Percentiles rank a stretch among this genome's conserved stretches.
phyloP scores from a whole-genome alignment of 257 asterid genomes.

The Jasminum sambac region DNA sequence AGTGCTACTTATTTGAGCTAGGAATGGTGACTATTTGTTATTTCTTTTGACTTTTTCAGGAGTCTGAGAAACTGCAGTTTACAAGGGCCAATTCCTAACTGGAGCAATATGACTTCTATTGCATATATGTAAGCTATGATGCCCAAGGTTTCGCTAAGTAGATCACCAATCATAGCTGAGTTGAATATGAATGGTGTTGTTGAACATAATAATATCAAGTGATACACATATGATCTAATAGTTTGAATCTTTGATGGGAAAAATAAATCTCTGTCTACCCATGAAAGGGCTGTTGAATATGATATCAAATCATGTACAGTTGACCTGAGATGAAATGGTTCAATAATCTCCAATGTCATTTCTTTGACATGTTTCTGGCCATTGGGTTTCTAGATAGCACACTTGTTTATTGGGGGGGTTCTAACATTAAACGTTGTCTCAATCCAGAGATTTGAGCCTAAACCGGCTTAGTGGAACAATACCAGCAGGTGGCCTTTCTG shows the following conservation, averaged over 20 bases:
- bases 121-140: constrained; percentile 69
- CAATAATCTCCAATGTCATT: constrained; percentile 12
- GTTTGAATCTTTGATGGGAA: no score
- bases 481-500: constrained; percentile 60
- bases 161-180: constrained; percentile 3
- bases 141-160: not conserved
- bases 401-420: constrained; percentile 11
- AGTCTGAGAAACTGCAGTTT: constrained; percentile 96
- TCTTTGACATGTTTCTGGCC: not conserved
- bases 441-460: constrained; percentile 73
- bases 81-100: constrained; percentile 77
- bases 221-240: no score
- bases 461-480: constrained; percentile 78
- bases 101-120: constrained; percentile 62
- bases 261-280: no score
- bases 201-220: no score
- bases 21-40: constrained; percentile 14
- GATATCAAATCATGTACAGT: no score
- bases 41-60: constrained; percentile 51
- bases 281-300: no score
- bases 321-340: not conserved
- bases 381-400: not conserved
- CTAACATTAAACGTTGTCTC: constrained; percentile 9
- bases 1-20: constrained; percentile 10
- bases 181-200: no score